Evolutionary conservation across 441 rosid species (phyloP).

Genomic region (California macrophylla): DNA sequence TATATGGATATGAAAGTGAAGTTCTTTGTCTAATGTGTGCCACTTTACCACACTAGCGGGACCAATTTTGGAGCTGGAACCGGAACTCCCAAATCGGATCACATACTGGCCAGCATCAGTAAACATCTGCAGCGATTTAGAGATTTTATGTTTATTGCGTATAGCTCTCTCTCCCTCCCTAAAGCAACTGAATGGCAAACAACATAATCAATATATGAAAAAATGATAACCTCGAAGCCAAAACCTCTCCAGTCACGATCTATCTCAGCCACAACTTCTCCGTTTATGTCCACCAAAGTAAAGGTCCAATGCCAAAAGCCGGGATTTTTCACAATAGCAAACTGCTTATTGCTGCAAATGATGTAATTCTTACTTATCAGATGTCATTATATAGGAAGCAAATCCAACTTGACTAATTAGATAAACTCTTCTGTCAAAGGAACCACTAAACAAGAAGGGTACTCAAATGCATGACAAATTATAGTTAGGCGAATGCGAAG

Average conservation of each 20-base stretch:
- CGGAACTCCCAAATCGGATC: slow-evolving; percentile 75
- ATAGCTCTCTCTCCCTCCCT: no score
- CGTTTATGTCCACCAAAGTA: slow-evolving; percentile 69
- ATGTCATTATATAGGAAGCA: neutral
- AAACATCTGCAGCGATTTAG: slow-evolving; percentile 44
- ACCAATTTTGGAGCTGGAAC: slow-evolving; percentile 47
- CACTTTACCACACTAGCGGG: slow-evolving; percentile 41
- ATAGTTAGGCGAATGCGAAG: no score
- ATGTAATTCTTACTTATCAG: neutral
- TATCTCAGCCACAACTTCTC: slow-evolving; percentile 65
- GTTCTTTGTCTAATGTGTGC: neutral
- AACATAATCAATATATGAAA: slow-evolving; percentile 12
- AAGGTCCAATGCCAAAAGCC: slow-evolving; percentile 98
- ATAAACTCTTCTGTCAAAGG: neutral
- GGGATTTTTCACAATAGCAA: slow-evolving; percentile 86
- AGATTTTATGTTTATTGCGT: neutral
- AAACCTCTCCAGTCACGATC: slow-evolving; percentile 98
- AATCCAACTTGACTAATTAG: neutral
- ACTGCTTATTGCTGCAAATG: slow-evolving; percentile 60
- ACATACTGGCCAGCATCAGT: slow-evolving; percentile 98
- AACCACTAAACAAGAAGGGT: neutral
- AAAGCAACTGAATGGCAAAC: neutral
- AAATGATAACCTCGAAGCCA: slow-evolving; percentile 70
- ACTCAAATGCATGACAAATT: neutral
- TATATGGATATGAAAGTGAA: neutral